phyloP scores from a whole-genome alignment of 1,284 basidiomycete genomes.

The Meira nashicola region DNA sequence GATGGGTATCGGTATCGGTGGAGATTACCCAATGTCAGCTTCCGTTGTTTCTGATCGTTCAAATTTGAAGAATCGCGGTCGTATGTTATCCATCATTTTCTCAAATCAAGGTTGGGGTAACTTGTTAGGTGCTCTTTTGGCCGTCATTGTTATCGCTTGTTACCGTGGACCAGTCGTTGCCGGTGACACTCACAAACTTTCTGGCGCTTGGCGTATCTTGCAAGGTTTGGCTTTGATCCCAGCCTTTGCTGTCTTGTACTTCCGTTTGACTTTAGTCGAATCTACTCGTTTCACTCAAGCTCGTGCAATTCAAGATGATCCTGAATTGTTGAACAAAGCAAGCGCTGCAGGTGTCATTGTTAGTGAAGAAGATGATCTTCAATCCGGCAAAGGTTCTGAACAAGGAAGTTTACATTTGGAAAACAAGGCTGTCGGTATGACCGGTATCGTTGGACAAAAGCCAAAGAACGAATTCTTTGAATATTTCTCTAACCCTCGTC shows the following conservation, averaged over 20 bases:
- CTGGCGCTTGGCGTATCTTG: constrained; percentile 46
- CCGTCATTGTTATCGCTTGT: constrained; percentile 64
- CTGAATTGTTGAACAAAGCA: constrained; percentile 58
- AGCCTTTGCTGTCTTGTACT: constrained; percentile 56
- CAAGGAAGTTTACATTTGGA: constrained; percentile 26
- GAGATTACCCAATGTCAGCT: constrained; percentile 72
- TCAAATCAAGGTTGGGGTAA: constrained; percentile 51
- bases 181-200: constrained; percentile 39
- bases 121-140: constrained; percentile 61
- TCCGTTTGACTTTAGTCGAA: constrained; percentile 56
- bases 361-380: constrained; percentile 20
- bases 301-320: constrained; percentile 67
- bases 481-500: constrained; percentile 45
- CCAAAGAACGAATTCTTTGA: constrained; percentile 30
- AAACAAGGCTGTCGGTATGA: constrained; percentile 40
- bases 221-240: constrained; percentile 50
- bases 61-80: constrained; percentile 39
- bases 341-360: constrained; percentile 59
- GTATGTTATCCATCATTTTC: constrained; percentile 53
- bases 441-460: constrained; percentile 29
- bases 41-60: constrained; percentile 47
- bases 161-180: constrained; percentile 60
- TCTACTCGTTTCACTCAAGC: constrained; percentile 80
- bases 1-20: constrained; percentile 61
- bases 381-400: constrained; percentile 25